These are phyloP conservation scores for Ophiocordyceps camponoti-leonardi DNA, from an alignment of 2,329 filamentous ascomycete species.

Conservation along the genomic window DNA sequence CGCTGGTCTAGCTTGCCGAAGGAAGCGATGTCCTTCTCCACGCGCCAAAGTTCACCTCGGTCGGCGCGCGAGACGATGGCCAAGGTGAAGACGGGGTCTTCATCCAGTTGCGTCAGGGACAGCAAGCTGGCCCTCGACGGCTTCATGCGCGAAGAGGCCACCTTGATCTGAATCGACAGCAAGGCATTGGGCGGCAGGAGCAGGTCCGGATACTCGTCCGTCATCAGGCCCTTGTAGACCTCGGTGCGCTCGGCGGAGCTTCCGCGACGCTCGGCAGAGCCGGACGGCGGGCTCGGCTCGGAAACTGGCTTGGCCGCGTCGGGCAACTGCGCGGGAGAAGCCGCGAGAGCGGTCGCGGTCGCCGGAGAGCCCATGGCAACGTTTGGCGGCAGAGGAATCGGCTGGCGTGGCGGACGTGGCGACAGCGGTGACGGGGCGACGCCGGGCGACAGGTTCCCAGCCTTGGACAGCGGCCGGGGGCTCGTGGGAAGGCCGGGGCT, in stretches of 20 bases:
- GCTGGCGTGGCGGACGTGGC: constrained; percentile 55
- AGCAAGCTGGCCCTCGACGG: constrained; percentile 77
- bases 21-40: constrained; percentile 79
- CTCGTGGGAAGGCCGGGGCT: constrained; percentile 44
- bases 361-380: constrained; percentile 44
- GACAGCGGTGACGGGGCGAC: constrained; percentile 37
- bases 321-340: constrained; percentile 1
- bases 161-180: constrained; percentile 67
- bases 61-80: constrained; percentile 67
- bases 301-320: constrained; percentile 2
- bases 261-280: constrained; percentile 9
- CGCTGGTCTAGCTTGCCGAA: constrained; percentile 68
- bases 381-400: constrained; percentile 54
- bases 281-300: constrained; percentile 18
- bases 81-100: constrained; percentile 86
- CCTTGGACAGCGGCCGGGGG: constrained; percentile 33
- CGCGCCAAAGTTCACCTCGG: constrained; percentile 69
- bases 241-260: constrained; percentile 26
- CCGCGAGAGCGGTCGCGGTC: constrained; percentile 3
- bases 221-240: constrained; percentile 63
- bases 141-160: constrained; percentile 87
- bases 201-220: constrained; percentile 74
- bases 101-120: constrained; percentile 63
- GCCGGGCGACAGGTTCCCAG: constrained; percentile 43
- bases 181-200: constrained; percentile 78